Base-by-base conservation (phyloP, 805 yeast genomes). In the Schizosaccharomyces japonicus region DNA sequence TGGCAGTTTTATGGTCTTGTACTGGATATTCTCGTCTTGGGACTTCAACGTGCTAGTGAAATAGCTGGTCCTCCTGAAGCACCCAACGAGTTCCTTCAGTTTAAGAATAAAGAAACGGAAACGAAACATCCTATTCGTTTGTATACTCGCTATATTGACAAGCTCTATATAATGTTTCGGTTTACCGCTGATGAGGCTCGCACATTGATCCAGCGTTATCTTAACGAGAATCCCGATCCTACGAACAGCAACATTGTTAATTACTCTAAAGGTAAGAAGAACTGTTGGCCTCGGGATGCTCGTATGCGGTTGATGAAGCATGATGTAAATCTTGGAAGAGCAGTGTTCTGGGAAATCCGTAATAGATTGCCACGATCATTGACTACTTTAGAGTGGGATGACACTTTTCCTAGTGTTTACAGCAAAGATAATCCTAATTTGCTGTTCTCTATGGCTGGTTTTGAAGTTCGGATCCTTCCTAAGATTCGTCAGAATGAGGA, bases 211-310 rank as follows among this genome's bases (percentile, higher is more conserved):
- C 78, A 77, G 50, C 87, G 81, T 23, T 83, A 68, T 56, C 62
- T 85, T 21, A 68, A 80, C 0, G 94, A 82, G 54, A 80, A 82
- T 55, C 94, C 95, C 1, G 95, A 85, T 63, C 94, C 94, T 0
- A 82, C 85, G 57, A 81, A 80, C 60, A 94, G 80, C 56, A 80
- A 78, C 54, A 76, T 78, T 5, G 74, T 80, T 31, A 92, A 92
- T 0, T 87, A 84, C 60, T 42, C 46, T n/a, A 42, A 42, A 17
- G 80, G 80, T 56, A 87, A 83, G 54, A 79, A 80, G 54, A 75
- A 76, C 47, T 84, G 95, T 58, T 90, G 99, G 99, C 95, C 98
- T 2, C 66, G 80, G 42, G 96, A 90, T 58, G 66, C 77, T 19
- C 71, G 95, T 50, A 90, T 90, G 96, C 72, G 83, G 53, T 63